Evolutionary conservation across 352 stramenopile genomes (phyloP).

Genomic region (Phytophthora ramorum): DNA sequence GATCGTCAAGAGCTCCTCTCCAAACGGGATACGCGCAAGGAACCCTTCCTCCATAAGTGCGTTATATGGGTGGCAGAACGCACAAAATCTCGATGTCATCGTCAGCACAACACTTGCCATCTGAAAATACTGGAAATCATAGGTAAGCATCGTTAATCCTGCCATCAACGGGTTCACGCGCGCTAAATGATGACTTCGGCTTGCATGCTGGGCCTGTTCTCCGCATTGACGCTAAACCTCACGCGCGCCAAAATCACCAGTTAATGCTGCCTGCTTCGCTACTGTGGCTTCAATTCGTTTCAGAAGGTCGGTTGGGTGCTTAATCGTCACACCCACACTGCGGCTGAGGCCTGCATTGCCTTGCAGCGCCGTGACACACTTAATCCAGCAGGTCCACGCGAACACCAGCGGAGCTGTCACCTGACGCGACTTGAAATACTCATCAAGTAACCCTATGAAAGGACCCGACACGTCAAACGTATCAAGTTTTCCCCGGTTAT

Average conservation of each 20-base stretch:
- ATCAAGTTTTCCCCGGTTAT: constrained; percentile 1
- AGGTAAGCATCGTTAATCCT: constrained; percentile 32
- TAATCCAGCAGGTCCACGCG: too few relatives aligned
- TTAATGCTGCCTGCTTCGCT: too few relatives aligned
- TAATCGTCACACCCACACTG: constrained; percentile 16
- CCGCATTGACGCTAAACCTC: too few relatives aligned
- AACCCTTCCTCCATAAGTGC: constrained; percentile 29
- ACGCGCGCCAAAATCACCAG: constrained; percentile 15
- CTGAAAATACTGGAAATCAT: constrained; percentile 32
- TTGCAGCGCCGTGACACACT: constrained; percentile 18
- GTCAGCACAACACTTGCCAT: constrained; percentile 29
- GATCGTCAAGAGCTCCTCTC: constrained; percentile 33
- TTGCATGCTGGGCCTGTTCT: neutral
- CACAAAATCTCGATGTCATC: constrained; percentile 34
- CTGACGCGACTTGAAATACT: constrained; percentile 17
- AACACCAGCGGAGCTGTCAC: constrained; percentile 14
- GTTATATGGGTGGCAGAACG: constrained; percentile 41
- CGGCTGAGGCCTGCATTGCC: constrained; percentile 17
- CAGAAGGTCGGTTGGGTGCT: too few relatives aligned
- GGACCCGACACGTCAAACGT: constrained; percentile 9
- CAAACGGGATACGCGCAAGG: constrained; percentile 32
- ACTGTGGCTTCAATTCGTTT: too few relatives aligned
- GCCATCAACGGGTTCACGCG: constrained; percentile 41
- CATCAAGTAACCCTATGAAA: constrained; percentile 28
- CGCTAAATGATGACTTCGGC: constrained; percentile 15